phyloP scores from a whole-genome alignment of 2,329 filamentous ascomycete species.

The Exophiala dermatitidis region DNA sequence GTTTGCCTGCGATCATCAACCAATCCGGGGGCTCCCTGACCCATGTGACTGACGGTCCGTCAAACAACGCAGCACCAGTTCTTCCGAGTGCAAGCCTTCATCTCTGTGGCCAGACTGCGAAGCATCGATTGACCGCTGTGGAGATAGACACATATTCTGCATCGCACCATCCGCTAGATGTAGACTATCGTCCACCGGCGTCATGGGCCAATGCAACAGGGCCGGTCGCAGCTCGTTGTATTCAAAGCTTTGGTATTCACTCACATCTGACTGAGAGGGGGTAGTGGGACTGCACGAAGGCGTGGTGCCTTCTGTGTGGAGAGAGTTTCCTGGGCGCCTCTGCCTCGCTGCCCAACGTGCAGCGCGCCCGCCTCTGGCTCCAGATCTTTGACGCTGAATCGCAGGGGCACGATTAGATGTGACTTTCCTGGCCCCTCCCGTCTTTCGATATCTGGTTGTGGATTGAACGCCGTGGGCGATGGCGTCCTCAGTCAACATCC shows the following conservation, averaged over 20 bases:
- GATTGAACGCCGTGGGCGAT: constrained; percentile 67
- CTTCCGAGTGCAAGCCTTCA: constrained; percentile 9
- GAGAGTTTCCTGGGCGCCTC: constrained; percentile 16
- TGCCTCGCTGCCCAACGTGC: constrained; percentile 32
- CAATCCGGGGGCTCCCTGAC: background rate
- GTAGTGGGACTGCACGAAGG: constrained; percentile 12
- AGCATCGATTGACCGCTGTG: constrained; percentile 4
- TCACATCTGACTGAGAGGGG: constrained; percentile 16
- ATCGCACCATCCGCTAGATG: constrained; percentile 8
- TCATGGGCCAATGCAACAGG: constrained; percentile 15
- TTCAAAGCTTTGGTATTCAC: constrained; percentile 16
- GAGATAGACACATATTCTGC: constrained; percentile 5
- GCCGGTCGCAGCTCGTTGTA: constrained; percentile 6
- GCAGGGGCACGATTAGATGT: constrained; percentile 34
- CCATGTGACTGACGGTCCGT: constrained; percentile 7
- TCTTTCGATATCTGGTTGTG: constrained; percentile 66
- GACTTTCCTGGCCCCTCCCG: constrained; percentile 35
- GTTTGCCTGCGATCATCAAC: background rate
- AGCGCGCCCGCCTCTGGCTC: constrained; percentile 37
- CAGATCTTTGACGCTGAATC: constrained; percentile 37
- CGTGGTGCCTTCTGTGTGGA: constrained; percentile 4
- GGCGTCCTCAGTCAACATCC: constrained; percentile 68
- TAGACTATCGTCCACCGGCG: constrained; percentile 6
- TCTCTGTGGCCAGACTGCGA: constrained; percentile 4
- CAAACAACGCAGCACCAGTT: constrained; percentile 7